Evolutionary conservation across 2,329 filamentous ascomycete genomes (phyloP), one percentile per base, ranked within the genome.

Genomic region (Fusarium sp.): DNA sequence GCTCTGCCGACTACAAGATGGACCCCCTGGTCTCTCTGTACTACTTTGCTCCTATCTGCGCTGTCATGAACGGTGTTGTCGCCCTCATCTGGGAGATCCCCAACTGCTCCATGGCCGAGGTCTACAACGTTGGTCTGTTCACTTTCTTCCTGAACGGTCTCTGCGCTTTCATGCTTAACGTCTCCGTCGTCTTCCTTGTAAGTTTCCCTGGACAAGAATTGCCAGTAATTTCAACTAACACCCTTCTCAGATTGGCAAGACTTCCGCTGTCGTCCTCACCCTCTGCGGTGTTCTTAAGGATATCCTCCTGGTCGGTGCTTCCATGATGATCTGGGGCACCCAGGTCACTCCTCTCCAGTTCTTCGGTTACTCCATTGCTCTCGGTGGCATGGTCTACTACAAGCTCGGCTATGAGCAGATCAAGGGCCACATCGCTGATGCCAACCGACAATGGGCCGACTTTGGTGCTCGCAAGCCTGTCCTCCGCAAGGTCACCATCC

Each of bases 251-350:
- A 95, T 96, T 78, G 93, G 93, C 84, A 94, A 92, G 85, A 95
- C 93, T 18, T 95, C 92, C 2, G 93, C 92, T 55, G 90, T 96
- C 57, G 91, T 95, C 74, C 90, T 96, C 76, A 96, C 93, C 32
- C 90, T 96, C 48, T 95, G 92, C 78, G 93, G 93, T 84, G 92
- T 96, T 41, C 89, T 96, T 69, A 96, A 95, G 87, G 93, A 96
- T 80, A 93, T 96, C 63, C 87, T 96, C 75, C 90, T 96, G 53
- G 93, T 96, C 63, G 84, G 85, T 55, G 91, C 91, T 47, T 94
- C 92, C 66, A 93, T 94, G 89, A 80, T 92, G 71, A 92, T 95
- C 80, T 95, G 92, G 90, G 88, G 88, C 74, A 92, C 92, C 68
- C 88, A 90, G 54, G 90, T 95, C 69, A 89, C 91, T 18, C 83